A percentile compares a stretch with the other conserved stretches of the same genome.
Conservation (phyloP, 2,329 filamentous ascomycete genomes). For the Boeremia lycopersici region DNA sequence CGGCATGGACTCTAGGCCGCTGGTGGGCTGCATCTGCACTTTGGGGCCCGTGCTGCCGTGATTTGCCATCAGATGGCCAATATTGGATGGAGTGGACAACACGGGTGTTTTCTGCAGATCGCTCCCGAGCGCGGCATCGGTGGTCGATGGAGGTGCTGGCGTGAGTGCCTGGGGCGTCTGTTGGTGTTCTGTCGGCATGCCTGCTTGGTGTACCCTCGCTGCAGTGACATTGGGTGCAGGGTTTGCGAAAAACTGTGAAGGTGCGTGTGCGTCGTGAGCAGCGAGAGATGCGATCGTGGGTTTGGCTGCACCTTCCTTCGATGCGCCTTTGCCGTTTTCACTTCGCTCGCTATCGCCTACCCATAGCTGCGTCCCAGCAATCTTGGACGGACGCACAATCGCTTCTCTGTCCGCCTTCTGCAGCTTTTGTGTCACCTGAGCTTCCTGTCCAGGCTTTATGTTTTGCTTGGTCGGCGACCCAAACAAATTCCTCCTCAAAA, state of each 20-base stretch:
- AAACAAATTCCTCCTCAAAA: conserved; percentile 11
- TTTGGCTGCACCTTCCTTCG: too few relatives aligned
- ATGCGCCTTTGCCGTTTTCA: background rate
- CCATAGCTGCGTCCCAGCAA: too few relatives aligned
- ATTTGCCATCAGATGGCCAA: conserved; percentile 25
- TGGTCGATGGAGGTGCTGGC: background rate
- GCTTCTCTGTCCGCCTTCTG: too few relatives aligned
- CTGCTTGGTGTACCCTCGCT: background rate
- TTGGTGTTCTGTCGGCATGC: background rate
- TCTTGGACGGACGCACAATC: background rate
- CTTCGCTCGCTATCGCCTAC: background rate
- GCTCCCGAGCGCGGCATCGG: background rate
- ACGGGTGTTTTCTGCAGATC: background rate
- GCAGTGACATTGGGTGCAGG: background rate
- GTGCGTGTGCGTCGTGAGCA: background rate
- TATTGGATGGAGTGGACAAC: conserved; percentile 11
- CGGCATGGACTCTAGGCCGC: conserved; percentile 14
- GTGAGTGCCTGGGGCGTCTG: background rate
- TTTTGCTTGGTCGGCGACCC: conserved; percentile 14
- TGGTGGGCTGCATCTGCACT: background rate
- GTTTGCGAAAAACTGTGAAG: background rate
- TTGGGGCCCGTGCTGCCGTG: conserved; percentile 3
- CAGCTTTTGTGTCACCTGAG: background rate
- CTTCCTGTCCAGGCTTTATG: background rate
- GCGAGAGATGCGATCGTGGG: too few relatives aligned